phyloP scores from a whole-genome alignment of 2,329 filamentous ascomycete genomes.

The Diaporthe longicolla region DNA sequence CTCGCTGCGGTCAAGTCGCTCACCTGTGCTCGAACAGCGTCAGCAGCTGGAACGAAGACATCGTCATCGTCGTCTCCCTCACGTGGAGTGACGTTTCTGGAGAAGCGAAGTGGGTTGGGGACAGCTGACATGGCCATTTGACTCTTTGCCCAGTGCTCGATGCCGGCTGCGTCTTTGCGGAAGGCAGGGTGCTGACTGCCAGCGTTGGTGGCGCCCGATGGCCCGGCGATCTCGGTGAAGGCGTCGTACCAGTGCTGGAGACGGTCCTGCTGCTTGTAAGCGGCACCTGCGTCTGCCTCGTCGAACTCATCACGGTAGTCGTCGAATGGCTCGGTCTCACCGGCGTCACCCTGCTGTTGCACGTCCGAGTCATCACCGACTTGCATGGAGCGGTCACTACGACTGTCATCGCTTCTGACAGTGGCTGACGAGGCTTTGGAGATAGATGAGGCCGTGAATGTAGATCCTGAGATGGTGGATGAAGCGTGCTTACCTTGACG shows the following conservation, averaged over 20 bases:
- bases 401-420: background rate
- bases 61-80: conserved; percentile 35
- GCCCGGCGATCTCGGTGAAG: conserved; percentile 34
- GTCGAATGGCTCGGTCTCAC: conserved; percentile 19
- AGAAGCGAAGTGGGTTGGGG: conserved; percentile 30
- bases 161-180: conserved; percentile 8
- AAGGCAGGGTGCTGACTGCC: conserved; percentile 36
- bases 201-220: conserved; percentile 1
- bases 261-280: conserved; percentile 29
- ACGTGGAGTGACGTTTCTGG: background rate
- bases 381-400: conserved; percentile 18
- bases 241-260: conserved; percentile 37
- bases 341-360: conserved; percentile 23
- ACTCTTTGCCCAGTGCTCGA: conserved; percentile 13
- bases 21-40: background rate
- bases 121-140: conserved; percentile 36
- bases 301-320: conserved; percentile 35
- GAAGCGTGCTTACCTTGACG: conserved; percentile 30
- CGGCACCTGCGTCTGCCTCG: conserved; percentile 22
- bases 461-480: background rate
- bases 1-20: conserved; percentile 28
- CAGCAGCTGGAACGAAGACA: background rate
- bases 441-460: background rate
- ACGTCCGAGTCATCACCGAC: conserved; percentile 11
- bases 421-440: background rate